Base-by-base conservation (phyloP, 768 basidiomycete species). In the Mycena olivaceomarginata region DNA sequence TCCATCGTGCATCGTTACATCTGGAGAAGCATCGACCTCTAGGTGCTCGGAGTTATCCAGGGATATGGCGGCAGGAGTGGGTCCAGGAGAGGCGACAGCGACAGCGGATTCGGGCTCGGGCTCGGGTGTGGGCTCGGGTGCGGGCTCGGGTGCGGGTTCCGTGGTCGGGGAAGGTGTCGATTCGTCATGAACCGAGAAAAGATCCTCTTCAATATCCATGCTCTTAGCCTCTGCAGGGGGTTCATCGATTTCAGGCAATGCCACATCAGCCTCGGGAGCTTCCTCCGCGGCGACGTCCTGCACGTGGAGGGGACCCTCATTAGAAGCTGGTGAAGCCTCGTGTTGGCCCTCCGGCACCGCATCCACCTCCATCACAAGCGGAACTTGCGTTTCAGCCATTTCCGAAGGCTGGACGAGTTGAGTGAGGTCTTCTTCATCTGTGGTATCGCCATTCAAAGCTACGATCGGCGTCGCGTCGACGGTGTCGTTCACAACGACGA, bases 171-270 rank as follows among this genome's bases (percentile, higher is more conserved):
- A 74, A 51, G 78, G 78, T 9, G 72, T 79, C 60, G 77, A 62
- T 71, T 79, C 75, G 46, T 68, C 78, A 37, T 72, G 78, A 65
- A 63, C 78, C 41, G 78, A 79, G 46, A 77, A 74, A 57, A 72
- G 75, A 68, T 79, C 72, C 59, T 79, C 72, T 59, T 79, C 78
- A 71, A 70, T 72, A 18, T 45, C 72, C 75, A 79, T 76, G 22
- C 73, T 68, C 65, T 63, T 67, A 39, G 72, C 39, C 51, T 79
- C 69, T 45, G 70, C 20, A 51, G 77, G 53, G 13, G 74, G 56
- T 69, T 59, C 75, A 53, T 73, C 67, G 53, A 69, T 70, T 67
- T 74, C 57, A 57, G 75, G 69, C 72, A 31, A 68, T 60, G 75
- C 72, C 75, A 74, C 75, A 77, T 72, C 75, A 74, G 16, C 51